Evolutionary conservation across 106 monocot genomes (phyloP).

Genomic region (Allium cepa): DNA sequence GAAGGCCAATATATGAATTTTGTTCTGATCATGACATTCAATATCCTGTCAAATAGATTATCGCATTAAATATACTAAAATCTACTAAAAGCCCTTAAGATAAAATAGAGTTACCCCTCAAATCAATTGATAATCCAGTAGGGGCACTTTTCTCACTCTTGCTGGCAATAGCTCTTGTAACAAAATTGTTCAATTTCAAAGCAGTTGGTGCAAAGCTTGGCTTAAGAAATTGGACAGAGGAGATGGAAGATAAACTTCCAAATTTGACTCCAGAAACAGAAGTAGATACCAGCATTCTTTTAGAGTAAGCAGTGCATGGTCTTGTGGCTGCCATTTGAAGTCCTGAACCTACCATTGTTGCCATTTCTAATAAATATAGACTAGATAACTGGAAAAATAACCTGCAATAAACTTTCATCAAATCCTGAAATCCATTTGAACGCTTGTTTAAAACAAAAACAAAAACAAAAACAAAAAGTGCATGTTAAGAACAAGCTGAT

Average conservation of each 20-base stretch:
- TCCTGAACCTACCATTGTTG: conserved; percentile 4
- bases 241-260: conserved; percentile 20
- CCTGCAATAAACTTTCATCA: conserved; percentile 3
- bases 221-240: conserved; percentile 15
- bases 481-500: too few relatives aligned
- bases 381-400: background rate
- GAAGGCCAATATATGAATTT: too few relatives aligned
- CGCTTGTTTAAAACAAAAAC: too few relatives aligned
- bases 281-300: conserved; percentile 12
- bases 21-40: too few relatives aligned
- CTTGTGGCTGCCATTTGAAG: conserved; percentile 10
- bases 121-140: conserved; percentile 61
- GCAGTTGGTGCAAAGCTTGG: conserved; percentile 2
- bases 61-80: too few relatives aligned
- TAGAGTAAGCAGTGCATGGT: background rate
- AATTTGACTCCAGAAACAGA: conserved; percentile 6
- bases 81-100: background rate
- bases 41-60: too few relatives aligned
- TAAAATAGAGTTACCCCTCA: conserved; percentile 11
- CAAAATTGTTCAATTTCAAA: conserved; percentile 16
- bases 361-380: background rate
- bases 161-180: conserved; percentile 48
- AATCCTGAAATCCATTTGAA: too few relatives aligned
- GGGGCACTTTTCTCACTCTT: conserved; percentile 28
- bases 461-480: too few relatives aligned